phyloP scores from a whole-genome alignment of 1,139 yeast genomes.

The Geotrichum cucujoidarum region DNA sequence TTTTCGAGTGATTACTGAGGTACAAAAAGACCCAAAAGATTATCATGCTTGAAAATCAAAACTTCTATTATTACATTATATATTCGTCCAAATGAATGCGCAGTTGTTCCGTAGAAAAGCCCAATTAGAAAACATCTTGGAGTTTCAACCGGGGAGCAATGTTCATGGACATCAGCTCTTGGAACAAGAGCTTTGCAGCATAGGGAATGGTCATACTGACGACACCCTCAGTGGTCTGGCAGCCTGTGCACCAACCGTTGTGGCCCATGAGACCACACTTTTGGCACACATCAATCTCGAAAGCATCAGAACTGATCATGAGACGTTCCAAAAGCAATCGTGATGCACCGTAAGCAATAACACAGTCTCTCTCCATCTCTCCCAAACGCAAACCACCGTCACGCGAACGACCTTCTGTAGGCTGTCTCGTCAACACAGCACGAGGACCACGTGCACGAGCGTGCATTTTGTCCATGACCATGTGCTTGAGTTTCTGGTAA shows the following conservation, averaged over 20 bases:
- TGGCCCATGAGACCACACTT: conserved; percentile 98
- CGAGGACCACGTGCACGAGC: conserved; percentile 99
- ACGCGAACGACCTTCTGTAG: conserved; percentile 97
- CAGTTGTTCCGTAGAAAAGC: too few relatives aligned
- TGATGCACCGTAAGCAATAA: conserved; percentile 98
- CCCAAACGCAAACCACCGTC: conserved; percentile 99
- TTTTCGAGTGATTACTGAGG: too few relatives aligned
- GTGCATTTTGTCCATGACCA: conserved; percentile 99
- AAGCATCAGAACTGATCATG: conserved; percentile 96
- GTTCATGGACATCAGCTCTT: conserved; percentile 93
- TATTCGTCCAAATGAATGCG: too few relatives aligned
- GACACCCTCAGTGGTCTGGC: conserved; percentile 81
- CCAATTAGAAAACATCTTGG: conserved; percentile 65
- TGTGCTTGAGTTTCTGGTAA: conserved; percentile 95
- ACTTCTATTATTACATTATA: too few relatives aligned
- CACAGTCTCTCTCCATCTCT: conserved; percentile 99
- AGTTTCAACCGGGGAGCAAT: conserved; percentile 91
- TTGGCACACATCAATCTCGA: conserved; percentile 93
- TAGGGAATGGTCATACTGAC: conserved; percentile 96
- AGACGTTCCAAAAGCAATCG: conserved; percentile 87
- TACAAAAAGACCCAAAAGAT: too few relatives aligned
- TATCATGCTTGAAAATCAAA: too few relatives aligned
- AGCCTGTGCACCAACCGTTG: conserved; percentile 94
- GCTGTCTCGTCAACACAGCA: conserved; percentile 96
- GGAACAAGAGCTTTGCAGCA: conserved; percentile 94